Base-by-base conservation (phyloP, 805 yeast genomes). In the Nakazawaea peltata region DNA sequence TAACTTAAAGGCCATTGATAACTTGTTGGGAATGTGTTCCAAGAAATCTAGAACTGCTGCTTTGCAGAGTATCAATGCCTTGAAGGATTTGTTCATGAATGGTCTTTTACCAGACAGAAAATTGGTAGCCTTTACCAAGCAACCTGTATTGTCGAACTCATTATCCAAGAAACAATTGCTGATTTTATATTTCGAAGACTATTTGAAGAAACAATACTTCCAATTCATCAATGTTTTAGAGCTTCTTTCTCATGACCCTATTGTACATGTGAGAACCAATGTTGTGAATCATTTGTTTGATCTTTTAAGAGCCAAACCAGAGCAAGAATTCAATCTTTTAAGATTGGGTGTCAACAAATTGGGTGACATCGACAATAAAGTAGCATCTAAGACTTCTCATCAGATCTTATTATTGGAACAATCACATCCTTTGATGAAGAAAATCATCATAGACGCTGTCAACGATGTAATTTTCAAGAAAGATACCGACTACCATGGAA, bases 1-100 rank as follows among this genome's bases (percentile, higher is more conserved):
- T 53, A 83, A 90, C 47, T 51, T 79, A 34, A 83, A 85, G 54
- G 85, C 95, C 0, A 65, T 92, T 39, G 95, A 85, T 44, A 81
- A 80, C 26, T 61, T 92, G 43, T 54, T 83, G 42, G 69, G 74
- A 4, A 83, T 80, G 62, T 85, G 96, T 57, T 81, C 77, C 47
- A 87, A 90, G 64, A 92, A 92, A 61, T 80, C 94, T 15, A 76
- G 97, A 64, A 87, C 92, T 30, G 94, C 95, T 4, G 86, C 96
- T 13, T 63, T 88, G 45, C 95, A 86, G 56, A 84, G 95, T 37
- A 73, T 90, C 37, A 84, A 82, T 48, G 94, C 97, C 1, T 61
- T 90, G 47, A 82, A 83, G 54, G 98, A 92, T 78, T 69, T 92
- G 50, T 71, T 90, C 34, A 65, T 85, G 28, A 81, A 75, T 51